Evolutionary conservation across 306 rosid species (phyloP).

Genomic region (Biancaea sappan): DNA sequence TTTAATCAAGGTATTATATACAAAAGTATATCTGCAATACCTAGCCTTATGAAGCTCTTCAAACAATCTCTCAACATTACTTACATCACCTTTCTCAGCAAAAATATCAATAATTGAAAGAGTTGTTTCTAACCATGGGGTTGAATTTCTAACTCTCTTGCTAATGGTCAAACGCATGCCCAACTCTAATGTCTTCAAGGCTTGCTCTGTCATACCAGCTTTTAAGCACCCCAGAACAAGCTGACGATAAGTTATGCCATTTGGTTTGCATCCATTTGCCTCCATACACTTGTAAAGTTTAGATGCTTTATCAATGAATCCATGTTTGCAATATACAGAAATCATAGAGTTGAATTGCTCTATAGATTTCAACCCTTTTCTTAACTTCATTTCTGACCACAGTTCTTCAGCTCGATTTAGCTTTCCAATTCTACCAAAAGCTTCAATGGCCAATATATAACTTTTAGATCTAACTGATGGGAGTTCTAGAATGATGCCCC

Average conservation of each 20-base stretch:
- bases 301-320: constrained; percentile 65
- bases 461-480: constrained; percentile 80
- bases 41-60: constrained; percentile 67
- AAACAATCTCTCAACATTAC: constrained; percentile 72
- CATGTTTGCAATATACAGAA: constrained; percentile 72
- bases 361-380: constrained; percentile 59
- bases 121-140: constrained; percentile 92
- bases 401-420: constrained; percentile 74
- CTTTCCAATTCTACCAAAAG: constrained; percentile 77
- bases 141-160: constrained; percentile 66
- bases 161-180: constrained; percentile 50
- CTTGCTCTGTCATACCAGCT: constrained; percentile 69
- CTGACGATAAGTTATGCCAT: constrained; percentile 79
- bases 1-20: constrained; percentile 77
- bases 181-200: constrained; percentile 65
- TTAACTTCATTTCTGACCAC: constrained; percentile 77
- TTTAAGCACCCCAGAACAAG: constrained; percentile 86
- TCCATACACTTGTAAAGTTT: constrained; percentile 58
- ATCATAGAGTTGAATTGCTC: constrained; percentile 83
- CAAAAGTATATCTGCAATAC: constrained; percentile 81
- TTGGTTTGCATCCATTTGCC: constrained; percentile 70
- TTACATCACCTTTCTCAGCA: constrained; percentile 76
- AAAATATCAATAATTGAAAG: constrained; percentile 66
- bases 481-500: constrained; percentile 61
- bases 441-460: constrained; percentile 76